phyloP scores from a whole-genome alignment of 2,329 filamentous ascomycete species.

The Hypocrella siamensis region DNA sequence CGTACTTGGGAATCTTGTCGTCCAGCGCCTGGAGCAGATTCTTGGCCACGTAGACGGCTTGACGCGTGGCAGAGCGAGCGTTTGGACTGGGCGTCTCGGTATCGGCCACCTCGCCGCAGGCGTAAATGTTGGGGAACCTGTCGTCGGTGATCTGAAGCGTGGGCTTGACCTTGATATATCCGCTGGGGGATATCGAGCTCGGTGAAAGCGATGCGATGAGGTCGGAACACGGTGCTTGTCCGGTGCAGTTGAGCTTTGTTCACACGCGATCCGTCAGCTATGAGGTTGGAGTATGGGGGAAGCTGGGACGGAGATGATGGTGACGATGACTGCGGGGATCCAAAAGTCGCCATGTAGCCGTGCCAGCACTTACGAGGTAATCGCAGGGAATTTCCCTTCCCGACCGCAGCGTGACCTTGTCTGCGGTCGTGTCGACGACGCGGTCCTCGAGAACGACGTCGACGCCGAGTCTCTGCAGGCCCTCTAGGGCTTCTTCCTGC shows the following conservation, averaged over 20 bases:
- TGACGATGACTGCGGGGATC: not conserved
- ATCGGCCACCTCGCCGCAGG: slow-evolving; percentile 48
- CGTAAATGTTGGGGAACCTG: slow-evolving; percentile 36
- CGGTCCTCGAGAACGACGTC: slow-evolving; percentile 35
- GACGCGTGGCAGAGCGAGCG: slow-evolving; percentile 35
- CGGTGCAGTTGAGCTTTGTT: slow-evolving; percentile 39
- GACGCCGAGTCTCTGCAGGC: slow-evolving; percentile 29
- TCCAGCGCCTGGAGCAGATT: slow-evolving; percentile 36
- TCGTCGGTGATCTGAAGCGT: slow-evolving; percentile 40
- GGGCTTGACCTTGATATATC: slow-evolving; percentile 35
- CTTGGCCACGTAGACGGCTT: slow-evolving; percentile 34
- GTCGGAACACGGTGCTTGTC: slow-evolving; percentile 39
- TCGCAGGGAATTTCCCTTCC: slow-evolving; percentile 31
- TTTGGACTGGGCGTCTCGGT: slow-evolving; percentile 31
- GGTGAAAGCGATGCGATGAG: slow-evolving; percentile 28
- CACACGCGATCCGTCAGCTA: not conserved
- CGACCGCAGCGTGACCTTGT: slow-evolving; percentile 26
- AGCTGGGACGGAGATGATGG: not conserved
- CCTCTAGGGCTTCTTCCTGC: slow-evolving; percentile 22
- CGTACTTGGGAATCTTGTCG: slow-evolving; percentile 19
- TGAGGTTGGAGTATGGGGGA: no score
- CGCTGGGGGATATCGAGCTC: slow-evolving; percentile 25
- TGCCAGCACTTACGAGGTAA: slow-evolving; percentile 25
- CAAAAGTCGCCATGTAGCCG: no score
- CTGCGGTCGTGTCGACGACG: slow-evolving; percentile 18